These are phyloP conservation scores for Circinella minor DNA, from an alignment of 371 early-diverging fungal genomes.

Conservation along the genomic window DNA sequence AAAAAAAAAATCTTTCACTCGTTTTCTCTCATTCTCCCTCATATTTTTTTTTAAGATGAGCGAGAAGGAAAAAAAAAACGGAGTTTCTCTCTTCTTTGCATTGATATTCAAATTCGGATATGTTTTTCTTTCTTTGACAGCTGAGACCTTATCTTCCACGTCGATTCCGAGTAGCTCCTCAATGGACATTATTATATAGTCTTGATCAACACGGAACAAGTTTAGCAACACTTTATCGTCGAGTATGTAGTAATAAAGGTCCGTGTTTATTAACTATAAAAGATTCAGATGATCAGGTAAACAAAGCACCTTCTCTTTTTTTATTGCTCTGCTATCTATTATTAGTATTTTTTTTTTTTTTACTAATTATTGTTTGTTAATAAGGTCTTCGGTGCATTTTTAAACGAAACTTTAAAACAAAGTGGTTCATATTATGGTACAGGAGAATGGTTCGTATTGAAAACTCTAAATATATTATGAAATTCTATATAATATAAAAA, in stretches of 20 bases:
- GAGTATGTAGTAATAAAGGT: constrained; percentile 60
- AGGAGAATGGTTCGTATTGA: constrained; percentile 76
- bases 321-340: too few species aligned
- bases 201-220: constrained; percentile 93
- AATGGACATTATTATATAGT: constrained; percentile 85
- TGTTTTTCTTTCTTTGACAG: constrained; percentile 19
- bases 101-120: too few species aligned
- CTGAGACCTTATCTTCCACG: constrained; percentile 63
- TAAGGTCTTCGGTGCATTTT: constrained; percentile 90
- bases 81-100: background rate
- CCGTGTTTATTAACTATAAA: constrained; percentile 77
- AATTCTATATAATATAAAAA: too few species aligned
- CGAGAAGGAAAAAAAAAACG: background rate
- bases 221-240: constrained; percentile 77
- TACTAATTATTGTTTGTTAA: background rate
- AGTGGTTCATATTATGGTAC: constrained; percentile 83
- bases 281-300: constrained; percentile 66
- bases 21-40: too few species aligned
- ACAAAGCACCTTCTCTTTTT: too few species aligned
- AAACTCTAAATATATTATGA: too few species aligned
- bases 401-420: constrained; percentile 71
- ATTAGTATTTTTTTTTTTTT: too few species aligned
- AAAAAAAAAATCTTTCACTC: constrained; percentile 7
- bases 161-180: constrained; percentile 63
- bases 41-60: background rate